Evolutionary conservation across 306 rosid genomes (phyloP).

Genomic region (Dryas drummondii): DNA sequence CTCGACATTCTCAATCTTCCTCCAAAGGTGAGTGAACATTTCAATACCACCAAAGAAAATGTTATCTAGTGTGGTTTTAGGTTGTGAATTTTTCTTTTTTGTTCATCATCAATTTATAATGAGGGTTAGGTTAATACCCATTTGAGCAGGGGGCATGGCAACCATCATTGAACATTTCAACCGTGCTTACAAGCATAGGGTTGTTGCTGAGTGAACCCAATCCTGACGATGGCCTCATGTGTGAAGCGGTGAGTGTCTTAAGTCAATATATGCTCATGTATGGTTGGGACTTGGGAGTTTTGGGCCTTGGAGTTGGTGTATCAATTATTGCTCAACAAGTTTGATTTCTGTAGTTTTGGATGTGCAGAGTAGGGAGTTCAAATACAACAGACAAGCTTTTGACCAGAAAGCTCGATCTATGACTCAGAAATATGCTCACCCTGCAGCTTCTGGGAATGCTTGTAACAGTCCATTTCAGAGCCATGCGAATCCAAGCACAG

Average conservation of each 20-base stretch:
- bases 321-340: background rate
- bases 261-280: background rate
- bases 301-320: background rate
- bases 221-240: conserved; percentile 49
- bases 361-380: conserved; percentile 41
- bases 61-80: background rate
- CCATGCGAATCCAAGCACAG: conserved; percentile 10
- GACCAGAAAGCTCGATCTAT: conserved; percentile 42
- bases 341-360: background rate
- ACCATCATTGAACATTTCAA: conserved; percentile 45
- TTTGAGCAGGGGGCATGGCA: conserved; percentile 45
- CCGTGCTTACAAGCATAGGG: conserved; percentile 42
- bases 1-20: conserved; percentile 49
- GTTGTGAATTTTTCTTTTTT: background rate
- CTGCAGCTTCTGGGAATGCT: conserved; percentile 22
- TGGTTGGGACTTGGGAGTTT: background rate
- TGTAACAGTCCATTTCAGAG: conserved; percentile 10
- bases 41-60: background rate
- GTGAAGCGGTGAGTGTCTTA: conserved; percentile 37
- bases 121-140: background rate
- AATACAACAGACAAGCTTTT: conserved; percentile 41
- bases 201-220: conserved; percentile 45
- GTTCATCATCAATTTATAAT: background rate
- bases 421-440: conserved; percentile 40
- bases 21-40: conserved; percentile 28